phyloP scores from a whole-genome alignment of 306 rosid species.

The Vigna reflexopilosa region DNA sequence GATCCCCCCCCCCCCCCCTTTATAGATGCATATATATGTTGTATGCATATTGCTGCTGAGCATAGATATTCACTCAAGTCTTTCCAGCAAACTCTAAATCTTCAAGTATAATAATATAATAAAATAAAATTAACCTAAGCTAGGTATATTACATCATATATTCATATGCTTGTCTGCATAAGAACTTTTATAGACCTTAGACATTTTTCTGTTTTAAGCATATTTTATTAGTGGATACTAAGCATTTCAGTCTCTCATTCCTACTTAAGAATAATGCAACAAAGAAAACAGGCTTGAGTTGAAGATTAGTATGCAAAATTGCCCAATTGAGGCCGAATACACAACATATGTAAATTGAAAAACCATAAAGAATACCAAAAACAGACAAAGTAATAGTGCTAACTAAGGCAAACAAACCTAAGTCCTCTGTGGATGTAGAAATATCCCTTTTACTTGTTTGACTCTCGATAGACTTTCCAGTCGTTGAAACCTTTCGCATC shows the following conservation, averaged over 20 bases:
- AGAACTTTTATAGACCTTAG: neutral
- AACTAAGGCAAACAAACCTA: constrained; percentile 60
- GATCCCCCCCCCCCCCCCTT: no score
- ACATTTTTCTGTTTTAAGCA: constrained; percentile 10
- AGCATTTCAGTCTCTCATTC: constrained; percentile 21
- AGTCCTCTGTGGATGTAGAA: constrained; percentile 86
- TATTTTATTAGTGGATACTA: neutral
- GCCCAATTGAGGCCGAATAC: neutral
- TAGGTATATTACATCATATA: constrained; percentile 18
- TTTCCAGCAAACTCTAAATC: no score
- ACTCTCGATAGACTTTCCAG: constrained; percentile 60
- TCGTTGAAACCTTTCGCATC: constrained; percentile 79
- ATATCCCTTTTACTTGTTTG: constrained; percentile 61
- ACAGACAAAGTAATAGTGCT: constrained; percentile 16
- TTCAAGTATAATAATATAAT: neutral
- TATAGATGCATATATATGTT: no score
- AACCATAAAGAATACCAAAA: constrained; percentile 1
- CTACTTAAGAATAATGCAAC: constrained; percentile 1
- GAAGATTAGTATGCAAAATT: constrained; percentile 17
- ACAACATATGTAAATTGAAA: constrained; percentile 26
- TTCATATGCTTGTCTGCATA: neutral
- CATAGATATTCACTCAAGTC: no score
- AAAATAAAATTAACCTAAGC: constrained; percentile 27
- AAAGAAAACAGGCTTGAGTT: constrained; percentile 28
- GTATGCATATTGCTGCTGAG: no score